phyloP scores from a whole-genome alignment of 805 yeast species.

The Aciculoconidium aculeatum region DNA sequence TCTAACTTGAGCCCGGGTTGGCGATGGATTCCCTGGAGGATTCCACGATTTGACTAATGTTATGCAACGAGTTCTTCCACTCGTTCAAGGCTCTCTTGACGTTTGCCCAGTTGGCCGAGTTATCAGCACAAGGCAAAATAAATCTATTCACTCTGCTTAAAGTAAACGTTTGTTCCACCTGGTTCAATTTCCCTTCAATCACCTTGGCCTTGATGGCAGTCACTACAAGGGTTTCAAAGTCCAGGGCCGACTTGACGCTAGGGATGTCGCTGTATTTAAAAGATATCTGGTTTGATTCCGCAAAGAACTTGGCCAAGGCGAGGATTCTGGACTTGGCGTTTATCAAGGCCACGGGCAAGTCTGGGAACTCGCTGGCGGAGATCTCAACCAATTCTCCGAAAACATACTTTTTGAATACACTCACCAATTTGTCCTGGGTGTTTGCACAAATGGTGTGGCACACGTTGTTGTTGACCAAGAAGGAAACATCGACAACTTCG shows the following conservation, averaged over 20 bases:
- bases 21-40: slow-evolving; percentile 40
- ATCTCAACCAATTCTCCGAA: slow-evolving; percentile 27
- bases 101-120: slow-evolving; percentile 28
- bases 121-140: slow-evolving; percentile 32
- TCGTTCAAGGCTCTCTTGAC: slow-evolving; percentile 29
- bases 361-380: slow-evolving; percentile 12
- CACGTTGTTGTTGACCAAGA: slow-evolving; percentile 37
- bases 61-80: slow-evolving; percentile 37
- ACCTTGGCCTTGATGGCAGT: slow-evolving; percentile 40
- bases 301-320: slow-evolving; percentile 35
- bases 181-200: slow-evolving; percentile 41
- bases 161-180: slow-evolving; percentile 34
- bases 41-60: slow-evolving; percentile 36
- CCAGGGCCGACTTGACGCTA: slow-evolving; percentile 20
- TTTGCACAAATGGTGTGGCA: slow-evolving; percentile 25
- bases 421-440: slow-evolving; percentile 22
- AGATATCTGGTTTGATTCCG: slow-evolving; percentile 17
- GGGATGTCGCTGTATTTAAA: slow-evolving; percentile 36
- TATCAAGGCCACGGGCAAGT: slow-evolving; percentile 18
- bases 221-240: slow-evolving; percentile 35
- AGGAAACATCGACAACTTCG: slow-evolving; percentile 34
- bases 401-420: slow-evolving; percentile 27
- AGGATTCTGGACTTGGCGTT: slow-evolving; percentile 34
- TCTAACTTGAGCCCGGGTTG: slow-evolving; percentile 14
- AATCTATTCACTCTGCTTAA: slow-evolving; percentile 37